A percentile compares a stretch with the other conserved stretches of the same genome.
Conservation (phyloP, 805 yeast species). For the Wickerhamiella azyma region DNA sequence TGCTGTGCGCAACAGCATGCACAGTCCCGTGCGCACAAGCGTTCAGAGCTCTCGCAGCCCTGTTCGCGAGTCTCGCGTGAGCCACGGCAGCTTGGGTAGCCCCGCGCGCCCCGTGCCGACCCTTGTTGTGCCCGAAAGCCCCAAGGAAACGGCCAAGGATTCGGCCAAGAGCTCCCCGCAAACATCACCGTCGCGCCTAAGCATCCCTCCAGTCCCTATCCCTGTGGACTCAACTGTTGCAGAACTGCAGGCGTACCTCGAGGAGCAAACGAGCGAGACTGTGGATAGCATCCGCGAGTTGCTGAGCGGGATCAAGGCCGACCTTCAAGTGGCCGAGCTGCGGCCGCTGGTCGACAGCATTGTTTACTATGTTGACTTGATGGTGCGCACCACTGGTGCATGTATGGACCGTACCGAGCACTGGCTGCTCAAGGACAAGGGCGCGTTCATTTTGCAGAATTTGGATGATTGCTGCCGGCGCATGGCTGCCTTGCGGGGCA, state of each 20-base stretch:
- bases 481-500: slow-evolving; percentile 56
- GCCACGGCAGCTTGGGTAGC: too few species aligned
- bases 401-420: slow-evolving; percentile 85
- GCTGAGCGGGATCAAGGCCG: slow-evolving; percentile 34
- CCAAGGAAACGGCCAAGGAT: too few species aligned
- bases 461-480: slow-evolving; percentile 74
- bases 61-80: too few species aligned
- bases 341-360: slow-evolving; percentile 65
- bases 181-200: not conserved
- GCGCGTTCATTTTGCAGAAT: slow-evolving; percentile 78
- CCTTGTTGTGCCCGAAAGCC: too few species aligned
- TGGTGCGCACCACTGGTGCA: slow-evolving; percentile 78
- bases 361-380: slow-evolving; percentile 61
- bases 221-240: slow-evolving; percentile 73
- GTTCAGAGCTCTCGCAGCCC: too few species aligned
- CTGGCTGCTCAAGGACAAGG: slow-evolving; percentile 74
- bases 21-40: too few species aligned
- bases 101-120: too few species aligned
- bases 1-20: too few species aligned
- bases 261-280: slow-evolving; percentile 86
- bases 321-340: slow-evolving; percentile 61
- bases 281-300: slow-evolving; percentile 79
- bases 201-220: not conserved
- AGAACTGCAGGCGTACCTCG: slow-evolving; percentile 70
- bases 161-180: too few species aligned